These are phyloP conservation scores for Beauveria varroae DNA, from an alignment of 2,329 filamentous ascomycete species.

Conservation along the genomic window DNA sequence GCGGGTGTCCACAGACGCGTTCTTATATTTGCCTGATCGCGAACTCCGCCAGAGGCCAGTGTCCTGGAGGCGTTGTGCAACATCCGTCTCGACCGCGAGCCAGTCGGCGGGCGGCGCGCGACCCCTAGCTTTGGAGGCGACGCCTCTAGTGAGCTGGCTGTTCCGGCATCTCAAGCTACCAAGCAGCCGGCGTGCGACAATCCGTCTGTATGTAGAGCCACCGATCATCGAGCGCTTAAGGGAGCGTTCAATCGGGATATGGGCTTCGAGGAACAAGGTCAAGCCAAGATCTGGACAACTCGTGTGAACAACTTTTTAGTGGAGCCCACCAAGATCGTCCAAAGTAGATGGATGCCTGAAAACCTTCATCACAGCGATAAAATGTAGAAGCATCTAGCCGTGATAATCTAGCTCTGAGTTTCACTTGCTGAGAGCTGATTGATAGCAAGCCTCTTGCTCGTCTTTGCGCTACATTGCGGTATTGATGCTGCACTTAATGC, in stretches of 20 bases:
- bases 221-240: slow-evolving; percentile 1
- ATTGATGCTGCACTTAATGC: too few species aligned
- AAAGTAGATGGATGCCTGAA: not conserved
- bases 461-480: too few species aligned
- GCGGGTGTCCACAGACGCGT: slow-evolving; percentile 20
- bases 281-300: not conserved
- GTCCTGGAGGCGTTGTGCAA: slow-evolving; percentile 20
- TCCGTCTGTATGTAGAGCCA: not conserved
- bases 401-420: too few species aligned
- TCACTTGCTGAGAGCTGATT: too few species aligned
- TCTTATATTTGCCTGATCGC: not conserved
- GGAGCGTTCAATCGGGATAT: not conserved
- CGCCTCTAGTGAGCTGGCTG: not conserved
- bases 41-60: slow-evolving; percentile 21
- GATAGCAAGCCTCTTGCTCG: too few species aligned
- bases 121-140: not conserved
- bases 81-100: not conserved
- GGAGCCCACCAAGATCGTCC: not conserved
- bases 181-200: not conserved
- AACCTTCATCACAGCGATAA: too few species aligned
- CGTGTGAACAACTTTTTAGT: not conserved
- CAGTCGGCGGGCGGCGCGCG: not conserved
- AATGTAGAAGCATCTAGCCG: too few species aligned
- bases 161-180: not conserved
- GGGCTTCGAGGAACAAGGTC: not conserved